Evolutionary conservation across 192 early-diverging fungal species (phyloP).

Genomic region (Martensiomyces pterosporus): DNA sequence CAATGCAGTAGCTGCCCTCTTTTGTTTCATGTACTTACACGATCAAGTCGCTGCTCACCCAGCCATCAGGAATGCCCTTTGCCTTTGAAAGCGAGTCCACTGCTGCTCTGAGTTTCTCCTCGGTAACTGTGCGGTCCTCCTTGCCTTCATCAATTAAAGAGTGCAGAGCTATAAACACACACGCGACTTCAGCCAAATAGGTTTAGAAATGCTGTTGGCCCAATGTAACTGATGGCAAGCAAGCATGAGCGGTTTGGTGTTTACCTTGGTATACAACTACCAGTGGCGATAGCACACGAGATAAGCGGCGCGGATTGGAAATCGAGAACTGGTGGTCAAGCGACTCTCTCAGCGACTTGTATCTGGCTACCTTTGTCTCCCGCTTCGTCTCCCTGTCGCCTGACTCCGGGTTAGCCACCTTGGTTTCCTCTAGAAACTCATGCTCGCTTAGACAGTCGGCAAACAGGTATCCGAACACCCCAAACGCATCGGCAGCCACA

Average conservation of each 20-base stretch:
- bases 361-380: conserved; percentile 4
- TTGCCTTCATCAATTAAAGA: no score
- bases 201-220: no score
- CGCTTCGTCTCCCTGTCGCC: conserved; percentile 1
- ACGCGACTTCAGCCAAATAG: no score
- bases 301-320: conserved; percentile 6
- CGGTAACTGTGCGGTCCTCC: no score
- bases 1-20: background rate
- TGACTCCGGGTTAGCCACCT: background rate
- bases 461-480: conserved; percentile 83
- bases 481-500: conserved; percentile 61
- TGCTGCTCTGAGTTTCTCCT: no score
- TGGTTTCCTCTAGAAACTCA: conserved; percentile 26
- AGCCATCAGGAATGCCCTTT: no score
- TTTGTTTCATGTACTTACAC: no score
- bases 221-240: no score
- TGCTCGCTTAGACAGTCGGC: conserved; percentile 55
- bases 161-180: no score
- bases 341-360: conserved; percentile 17
- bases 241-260: no score
- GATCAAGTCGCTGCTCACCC: no score
- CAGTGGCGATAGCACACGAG: conserved; percentile 35
- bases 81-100: no score
- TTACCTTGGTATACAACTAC: conserved; percentile 35
- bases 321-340: background rate